These are phyloP conservation scores for Hanseniaspora singularis DNA, from an alignment of 805 yeast genomes.

Conservation along the genomic window DNA sequence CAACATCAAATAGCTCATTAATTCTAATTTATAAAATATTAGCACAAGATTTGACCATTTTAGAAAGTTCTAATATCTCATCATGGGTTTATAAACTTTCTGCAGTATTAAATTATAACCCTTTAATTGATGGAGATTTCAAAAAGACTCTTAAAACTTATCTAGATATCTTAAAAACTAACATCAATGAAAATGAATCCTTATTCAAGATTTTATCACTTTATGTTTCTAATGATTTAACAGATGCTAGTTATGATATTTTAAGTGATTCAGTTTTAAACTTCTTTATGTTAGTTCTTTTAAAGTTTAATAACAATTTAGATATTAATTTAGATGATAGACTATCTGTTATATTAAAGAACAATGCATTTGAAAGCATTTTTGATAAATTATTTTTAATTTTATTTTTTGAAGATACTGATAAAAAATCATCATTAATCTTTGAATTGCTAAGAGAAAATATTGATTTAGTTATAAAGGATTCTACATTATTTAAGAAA, in stretches of 20 bases:
- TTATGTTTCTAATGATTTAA: neutral
- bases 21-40: conserved; percentile 3
- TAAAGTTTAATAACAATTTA: neutral
- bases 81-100: neutral
- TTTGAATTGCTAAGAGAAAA: conserved; percentile 25
- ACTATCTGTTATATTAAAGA: neutral
- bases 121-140: neutral
- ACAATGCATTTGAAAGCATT: conserved; percentile 1
- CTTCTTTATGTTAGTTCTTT: neutral
- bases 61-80: neutral
- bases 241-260: too few relatives aligned
- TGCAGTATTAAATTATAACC: neutral
- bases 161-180: neutral
- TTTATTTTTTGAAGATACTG: conserved; percentile 31
- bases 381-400: conserved; percentile 40
- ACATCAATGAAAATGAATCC: neutral
- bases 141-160: neutral
- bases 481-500: neutral
- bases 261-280: neutral
- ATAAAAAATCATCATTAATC: conserved; percentile 22
- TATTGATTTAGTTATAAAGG: neutral
- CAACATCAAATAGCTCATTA: neutral
- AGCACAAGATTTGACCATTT: conserved; percentile 1
- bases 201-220: neutral
- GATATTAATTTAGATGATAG: neutral